Base-by-base conservation (phyloP, 208 protist genomes). In the Acanthamoeba triangularis region DNA sequence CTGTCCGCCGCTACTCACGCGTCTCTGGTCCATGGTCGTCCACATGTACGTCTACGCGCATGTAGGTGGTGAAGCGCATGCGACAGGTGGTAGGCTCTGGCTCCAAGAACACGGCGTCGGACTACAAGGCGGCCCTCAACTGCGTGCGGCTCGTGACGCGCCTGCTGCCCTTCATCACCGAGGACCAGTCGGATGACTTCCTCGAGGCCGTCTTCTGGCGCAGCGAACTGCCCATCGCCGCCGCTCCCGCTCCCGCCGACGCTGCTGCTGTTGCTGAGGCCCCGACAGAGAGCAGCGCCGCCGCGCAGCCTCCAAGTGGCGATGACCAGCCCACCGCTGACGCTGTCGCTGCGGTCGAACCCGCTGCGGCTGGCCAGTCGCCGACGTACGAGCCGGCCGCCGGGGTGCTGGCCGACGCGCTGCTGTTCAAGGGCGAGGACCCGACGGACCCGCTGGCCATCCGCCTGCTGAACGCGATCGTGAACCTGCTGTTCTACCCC, bases 401-500 rank as follows among this genome's bases (percentile, higher is more conserved):
- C 18, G 72, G 41, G 7, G 72, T 49, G 41, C 72, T 49, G 10
- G 72, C 10, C 8, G 41, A 37, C 35, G 16, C 72, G 41, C 30
- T 49, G 30, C 72, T 80, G 72, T 80, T 47, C 41, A 37, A 80
- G 18, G 72, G 72, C 30, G 72, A 80, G 30, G 72, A 80, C 41
- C 35, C 35, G 35, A 80, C 35, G 8, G 82, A 67, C 20, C 82
- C 82, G 37, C 20, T 90, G 49, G 82, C 82, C 23, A 67, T 69
- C 33, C 82, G 82, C 3, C 33, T 90, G 47, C 33, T 90, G 47
- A 67, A 90, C 49, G 56, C 82, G 11, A 44, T 90, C 54, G 56
- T 90, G 33, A 67, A 90, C 35, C 49, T 90, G 23, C 56, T 90
- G 35, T 90, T 90, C 82, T 67, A 69, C 37, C 82, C 54, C 49